These are phyloP conservation scores for Schizopora paradoxa DNA, from an alignment of 1,284 basidiomycete species.

Conservation along the genomic window DNA sequence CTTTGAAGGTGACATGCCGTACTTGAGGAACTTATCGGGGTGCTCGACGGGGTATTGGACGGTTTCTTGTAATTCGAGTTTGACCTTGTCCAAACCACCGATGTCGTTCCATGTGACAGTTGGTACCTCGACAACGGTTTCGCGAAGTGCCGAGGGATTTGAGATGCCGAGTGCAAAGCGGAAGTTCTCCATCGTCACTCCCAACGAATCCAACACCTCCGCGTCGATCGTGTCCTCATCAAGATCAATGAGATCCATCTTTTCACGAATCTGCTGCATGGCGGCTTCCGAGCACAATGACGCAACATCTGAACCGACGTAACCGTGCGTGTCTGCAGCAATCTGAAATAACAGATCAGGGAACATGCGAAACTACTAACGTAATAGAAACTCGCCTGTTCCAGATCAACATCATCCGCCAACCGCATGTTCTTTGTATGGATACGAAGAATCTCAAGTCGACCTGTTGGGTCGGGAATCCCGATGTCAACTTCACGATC, in stretches of 20 bases:
- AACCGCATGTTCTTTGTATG: slow-evolving; percentile 99
- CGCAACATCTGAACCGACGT: slow-evolving; percentile 97
- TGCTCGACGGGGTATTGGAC: slow-evolving; percentile 99
- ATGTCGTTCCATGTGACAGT: slow-evolving; percentile 98
- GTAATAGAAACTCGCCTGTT: slow-evolving; percentile 55
- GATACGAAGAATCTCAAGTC: slow-evolving; percentile 96
- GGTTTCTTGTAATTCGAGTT: slow-evolving; percentile 97
- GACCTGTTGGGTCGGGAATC: slow-evolving; percentile 97
- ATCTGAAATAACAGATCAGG: slow-evolving; percentile 47
- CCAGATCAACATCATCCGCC: slow-evolving; percentile 95
- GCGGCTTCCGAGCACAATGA: slow-evolving; percentile 96
- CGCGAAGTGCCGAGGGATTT: slow-evolving; percentile 94
- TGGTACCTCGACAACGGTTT: slow-evolving; percentile 96
- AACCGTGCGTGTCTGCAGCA: slow-evolving; percentile 97
- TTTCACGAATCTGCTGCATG: slow-evolving; percentile 98
- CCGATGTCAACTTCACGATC: slow-evolving; percentile 99
- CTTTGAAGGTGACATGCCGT: slow-evolving; percentile 98
- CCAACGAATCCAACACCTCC: slow-evolving; percentile 92
- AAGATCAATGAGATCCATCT: slow-evolving; percentile 94
- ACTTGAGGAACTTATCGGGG: slow-evolving; percentile 99
- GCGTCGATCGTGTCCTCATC: slow-evolving; percentile 96
- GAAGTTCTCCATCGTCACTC: slow-evolving; percentile 99
- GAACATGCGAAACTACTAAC: slow-evolving; percentile 7
- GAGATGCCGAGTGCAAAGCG: slow-evolving; percentile 91
- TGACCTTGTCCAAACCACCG: slow-evolving; percentile 99